A percentile compares a stretch with the other conserved stretches of the same genome.
These are phyloP conservation scores for Berberis vulgaris DNA, from an alignment of 164 flowering plant genomes.

Conservation along the genomic window DNA sequence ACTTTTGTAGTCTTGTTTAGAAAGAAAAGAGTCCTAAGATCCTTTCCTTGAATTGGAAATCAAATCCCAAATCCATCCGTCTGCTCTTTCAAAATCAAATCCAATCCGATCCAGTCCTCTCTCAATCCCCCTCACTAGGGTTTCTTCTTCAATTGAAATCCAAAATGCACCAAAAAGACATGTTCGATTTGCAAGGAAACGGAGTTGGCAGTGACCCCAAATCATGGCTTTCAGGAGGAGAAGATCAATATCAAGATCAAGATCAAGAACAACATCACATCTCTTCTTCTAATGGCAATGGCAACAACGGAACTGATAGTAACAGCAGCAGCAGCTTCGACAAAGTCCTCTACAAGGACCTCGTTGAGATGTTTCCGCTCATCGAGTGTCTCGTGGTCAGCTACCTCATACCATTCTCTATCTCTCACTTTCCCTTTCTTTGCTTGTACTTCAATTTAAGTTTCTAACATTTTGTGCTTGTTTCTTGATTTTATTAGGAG, in stretches of 20 bases:
- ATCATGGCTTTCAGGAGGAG: constrained; percentile 51
- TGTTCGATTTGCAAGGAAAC: constrained; percentile 29
- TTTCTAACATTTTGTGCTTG: background rate
- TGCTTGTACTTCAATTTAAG: background rate
- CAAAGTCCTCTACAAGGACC: constrained; percentile 59
- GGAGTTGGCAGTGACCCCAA: constrained; percentile 35
- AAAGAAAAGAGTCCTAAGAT: too few species aligned
- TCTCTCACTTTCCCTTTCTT: background rate
- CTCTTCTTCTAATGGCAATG: constrained; percentile 22
- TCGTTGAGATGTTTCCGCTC: constrained; percentile 84
- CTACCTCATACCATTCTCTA: background rate
- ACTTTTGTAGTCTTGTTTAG: too few species aligned
- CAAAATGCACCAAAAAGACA: constrained; percentile 31
- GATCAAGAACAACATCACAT: background rate
- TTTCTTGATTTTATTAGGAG: constrained; percentile 16
- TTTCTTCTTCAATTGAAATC: too few species aligned
- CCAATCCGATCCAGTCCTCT: background rate
- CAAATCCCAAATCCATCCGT: too few species aligned
- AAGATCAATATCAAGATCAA: constrained; percentile 23
- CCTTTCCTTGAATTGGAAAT: too few species aligned
- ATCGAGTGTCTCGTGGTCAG: constrained; percentile 81
- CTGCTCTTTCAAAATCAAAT: too few species aligned
- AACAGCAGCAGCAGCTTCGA: constrained; percentile 25
- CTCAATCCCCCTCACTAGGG: background rate
- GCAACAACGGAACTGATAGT: background rate